Conservation (phyloP, 148 eudicot species). For the Diospyros kaki region DNA sequence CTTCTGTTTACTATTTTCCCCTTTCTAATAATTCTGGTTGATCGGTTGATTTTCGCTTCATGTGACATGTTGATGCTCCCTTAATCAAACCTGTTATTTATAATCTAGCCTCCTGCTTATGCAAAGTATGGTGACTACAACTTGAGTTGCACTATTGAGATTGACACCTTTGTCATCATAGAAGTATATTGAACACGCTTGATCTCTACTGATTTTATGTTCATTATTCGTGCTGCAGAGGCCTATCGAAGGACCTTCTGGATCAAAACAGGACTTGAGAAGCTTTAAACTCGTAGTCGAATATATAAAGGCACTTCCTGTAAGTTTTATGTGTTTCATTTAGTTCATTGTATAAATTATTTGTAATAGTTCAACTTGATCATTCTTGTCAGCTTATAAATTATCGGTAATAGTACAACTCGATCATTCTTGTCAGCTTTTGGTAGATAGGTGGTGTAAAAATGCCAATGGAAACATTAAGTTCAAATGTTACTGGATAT, state of each 20-base stretch:
- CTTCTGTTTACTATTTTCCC: too few species aligned
- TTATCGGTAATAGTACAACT: too few species aligned
- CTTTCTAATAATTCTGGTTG: neutral
- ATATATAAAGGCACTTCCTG: conserved; percentile 91
- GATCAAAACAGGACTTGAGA: conserved; percentile 72
- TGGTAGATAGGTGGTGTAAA: too few species aligned
- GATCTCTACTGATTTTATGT: conserved; percentile 12
- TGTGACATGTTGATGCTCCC: neutral
- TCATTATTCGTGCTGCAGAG: conserved; percentile 44
- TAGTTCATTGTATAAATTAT: neutral
- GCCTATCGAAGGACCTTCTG: conserved; percentile 61
- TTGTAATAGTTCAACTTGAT: neutral
- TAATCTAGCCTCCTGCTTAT: conserved; percentile 11
- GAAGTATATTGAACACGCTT: neutral
- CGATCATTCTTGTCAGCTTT: too few species aligned
- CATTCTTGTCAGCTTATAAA: too few species aligned
- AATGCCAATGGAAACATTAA: neutral
- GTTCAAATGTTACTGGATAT: neutral
- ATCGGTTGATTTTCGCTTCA: neutral
- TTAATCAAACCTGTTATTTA: neutral
- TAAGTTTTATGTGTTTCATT: conserved; percentile 28
- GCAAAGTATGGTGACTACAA: neutral
- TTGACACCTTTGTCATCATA: neutral
- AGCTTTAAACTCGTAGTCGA: conserved; percentile 79
- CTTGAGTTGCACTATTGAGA: neutral